Percentiles rank a stretch among this genome's conserved stretches.
Conservation (phyloP, 2,329 filamentous ascomycete species). For the Aspergillus sp. region DNA sequence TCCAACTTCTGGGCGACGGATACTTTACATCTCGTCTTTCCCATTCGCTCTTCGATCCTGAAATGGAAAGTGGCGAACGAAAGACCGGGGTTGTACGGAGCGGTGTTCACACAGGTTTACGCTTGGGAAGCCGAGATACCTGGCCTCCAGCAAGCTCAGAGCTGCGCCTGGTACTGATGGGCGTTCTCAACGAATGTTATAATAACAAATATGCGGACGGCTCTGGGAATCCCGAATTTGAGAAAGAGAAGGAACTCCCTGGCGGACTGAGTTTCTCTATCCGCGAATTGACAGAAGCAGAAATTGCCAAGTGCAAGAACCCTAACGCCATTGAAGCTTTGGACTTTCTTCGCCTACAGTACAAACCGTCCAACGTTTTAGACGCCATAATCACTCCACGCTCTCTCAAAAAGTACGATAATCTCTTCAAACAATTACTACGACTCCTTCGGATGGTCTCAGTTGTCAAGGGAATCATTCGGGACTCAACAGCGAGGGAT, state of each 20-base stretch:
- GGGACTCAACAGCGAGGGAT: conserved; percentile 49
- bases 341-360: conserved; percentile 89
- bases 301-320: conserved; percentile 81
- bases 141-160: conserved; percentile 97
- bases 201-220: conserved; percentile 29
- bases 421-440: conserved; percentile 76
- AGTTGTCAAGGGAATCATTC: conserved; percentile 66
- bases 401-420: conserved; percentile 77
- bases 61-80: conserved; percentile 76
- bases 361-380: conserved; percentile 72
- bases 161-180: conserved; percentile 83
- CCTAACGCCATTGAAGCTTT: conserved; percentile 79
- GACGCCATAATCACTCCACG: conserved; percentile 69
- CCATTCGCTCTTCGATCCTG: conserved; percentile 79
- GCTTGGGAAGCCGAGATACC: conserved; percentile 73
- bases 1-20: conserved; percentile 82
- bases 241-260: conserved; percentile 51
- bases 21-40: conserved; percentile 78
- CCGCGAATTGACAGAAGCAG: conserved; percentile 72
- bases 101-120: conserved; percentile 75
- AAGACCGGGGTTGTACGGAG: conserved; percentile 66
- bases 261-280: conserved; percentile 80
- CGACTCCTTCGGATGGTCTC: conserved; percentile 77
- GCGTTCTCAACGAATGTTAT: conserved; percentile 76
- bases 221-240: conserved; percentile 22